A percentile compares a stretch with the other conserved stretches of the same genome.
phyloP scores from a whole-genome alignment of 345 rosid genomes.

The Aquilaria malaccensis region DNA sequence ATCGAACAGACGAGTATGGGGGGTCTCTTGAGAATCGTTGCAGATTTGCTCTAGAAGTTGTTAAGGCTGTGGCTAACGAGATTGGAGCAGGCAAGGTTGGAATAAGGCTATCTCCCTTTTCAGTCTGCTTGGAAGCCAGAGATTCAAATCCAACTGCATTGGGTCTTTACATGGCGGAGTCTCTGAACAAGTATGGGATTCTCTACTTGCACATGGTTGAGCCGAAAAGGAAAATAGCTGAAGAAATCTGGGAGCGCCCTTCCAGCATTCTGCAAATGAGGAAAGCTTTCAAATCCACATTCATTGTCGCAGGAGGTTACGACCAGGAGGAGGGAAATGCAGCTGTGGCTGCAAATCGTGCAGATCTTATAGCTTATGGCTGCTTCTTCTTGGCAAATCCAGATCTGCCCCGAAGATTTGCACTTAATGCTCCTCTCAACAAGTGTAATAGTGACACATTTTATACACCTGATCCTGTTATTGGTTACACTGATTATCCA shows the following conservation, averaged over 20 bases:
- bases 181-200: constrained; percentile 47
- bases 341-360: constrained; percentile 34
- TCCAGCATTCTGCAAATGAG: constrained; percentile 47
- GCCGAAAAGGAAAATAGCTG: constrained; percentile 39
- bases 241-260: constrained; percentile 20
- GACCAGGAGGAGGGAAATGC: constrained; percentile 39
- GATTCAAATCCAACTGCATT: constrained; percentile 59
- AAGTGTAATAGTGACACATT: constrained; percentile 42
- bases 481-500: constrained; percentile 75
- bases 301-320: constrained; percentile 58
- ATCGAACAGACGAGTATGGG: constrained; percentile 57
- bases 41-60: constrained; percentile 52
- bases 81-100: constrained; percentile 76
- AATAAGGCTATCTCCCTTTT: constrained; percentile 58
- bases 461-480: constrained; percentile 36
- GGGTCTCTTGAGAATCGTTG: constrained; percentile 67
- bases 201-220: constrained; percentile 67
- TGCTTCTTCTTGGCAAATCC: constrained; percentile 63
- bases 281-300: constrained; percentile 58
- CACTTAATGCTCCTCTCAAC: constrained; percentile 48
- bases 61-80: constrained; percentile 54
- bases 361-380: constrained; percentile 60
- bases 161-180: constrained; percentile 53
- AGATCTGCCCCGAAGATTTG: constrained; percentile 59
- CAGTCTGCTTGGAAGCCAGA: constrained; percentile 37